Evolutionary conservation across 2,329 filamentous ascomycete genomes (phyloP), one percentile per base, ranked within the genome.

Genomic region (Celoporthe dispersa): DNA sequence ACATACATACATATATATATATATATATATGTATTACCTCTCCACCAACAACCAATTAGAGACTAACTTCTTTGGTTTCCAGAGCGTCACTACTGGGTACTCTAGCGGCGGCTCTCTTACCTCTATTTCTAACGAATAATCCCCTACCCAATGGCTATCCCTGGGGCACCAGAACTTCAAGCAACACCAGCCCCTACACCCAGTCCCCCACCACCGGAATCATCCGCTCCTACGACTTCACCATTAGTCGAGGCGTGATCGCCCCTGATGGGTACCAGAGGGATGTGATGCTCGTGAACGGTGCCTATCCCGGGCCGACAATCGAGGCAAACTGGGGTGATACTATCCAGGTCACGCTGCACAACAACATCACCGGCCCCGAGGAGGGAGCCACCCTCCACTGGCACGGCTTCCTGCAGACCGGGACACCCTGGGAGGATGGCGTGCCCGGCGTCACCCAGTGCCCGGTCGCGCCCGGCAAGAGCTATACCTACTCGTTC

Each of bases 311-410:
- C 0, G 92, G 90, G 0, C 92, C 91, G 1, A 82, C 85, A 19
- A 88, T 94, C 67, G 84, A 86, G 71, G 90, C 86, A 25, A 85
- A 90, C 77, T 90, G 87, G 87, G 88, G 88, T 53, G 88, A 90
- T 74, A 86, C 80, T 35, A 84, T 89, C 61, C 81, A 91, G 67
- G 87, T 93, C 59, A 90, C 88, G 39, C 85, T 94, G 68, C 85
- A 88, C 79, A 96, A 96, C 79, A 86, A 89, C 64, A 87, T 94
- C 16, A 86, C 73, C 71, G 78, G 77, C 1, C 80, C 61, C 72
- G 83, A 75, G 75, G 89, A 78, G 80, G 86, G 86, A 14, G 80
- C 83, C 0, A 75, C 82, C 2, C 77, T 88, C 3, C 86, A 88
- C 75, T 87, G 84, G 84, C 86, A 88, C 70, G 86, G 86, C 0